phyloP scores from a whole-genome alignment of 2,329 filamentous ascomycete genomes.

The Ophiosphaerella herpotricha region DNA sequence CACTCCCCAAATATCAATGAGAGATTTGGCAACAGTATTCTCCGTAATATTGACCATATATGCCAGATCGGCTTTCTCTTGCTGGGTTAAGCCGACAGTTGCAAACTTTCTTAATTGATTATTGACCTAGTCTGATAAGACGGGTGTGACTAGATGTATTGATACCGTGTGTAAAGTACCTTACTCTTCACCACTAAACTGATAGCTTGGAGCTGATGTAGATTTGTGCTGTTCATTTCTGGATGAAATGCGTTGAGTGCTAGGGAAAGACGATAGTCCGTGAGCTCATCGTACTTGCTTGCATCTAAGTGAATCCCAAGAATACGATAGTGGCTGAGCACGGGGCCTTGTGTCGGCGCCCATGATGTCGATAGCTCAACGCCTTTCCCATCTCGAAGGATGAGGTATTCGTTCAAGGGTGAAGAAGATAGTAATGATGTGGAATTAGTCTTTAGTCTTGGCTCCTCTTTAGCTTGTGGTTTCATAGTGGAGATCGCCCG shows the following conservation, averaged over 20 bases:
- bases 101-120: background rate
- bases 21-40: conserved; percentile 14
- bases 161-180: conserved; percentile 6
- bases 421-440: no score
- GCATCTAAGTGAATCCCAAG: conserved; percentile 15
- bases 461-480: background rate
- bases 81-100: background rate
- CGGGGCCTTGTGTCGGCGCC: background rate
- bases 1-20: conserved; percentile 22
- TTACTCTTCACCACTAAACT: conserved; percentile 10
- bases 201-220: conserved; percentile 9
- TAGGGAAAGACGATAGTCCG: conserved; percentile 17
- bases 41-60: conserved; percentile 15
- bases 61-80: conserved; percentile 6
- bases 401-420: background rate
- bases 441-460: no score
- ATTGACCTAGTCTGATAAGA: background rate
- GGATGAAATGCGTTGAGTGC: conserved; percentile 19
- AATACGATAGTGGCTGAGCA: background rate
- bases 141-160: conserved; percentile 11
- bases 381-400: conserved; percentile 1
- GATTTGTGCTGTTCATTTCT: conserved; percentile 4
- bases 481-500: background rate
- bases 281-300: conserved; percentile 6
- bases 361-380: conserved; percentile 1